These are phyloP conservation scores for Selenicereus undatus DNA, from an alignment of 148 eudicot species.

Conservation along the genomic window DNA sequence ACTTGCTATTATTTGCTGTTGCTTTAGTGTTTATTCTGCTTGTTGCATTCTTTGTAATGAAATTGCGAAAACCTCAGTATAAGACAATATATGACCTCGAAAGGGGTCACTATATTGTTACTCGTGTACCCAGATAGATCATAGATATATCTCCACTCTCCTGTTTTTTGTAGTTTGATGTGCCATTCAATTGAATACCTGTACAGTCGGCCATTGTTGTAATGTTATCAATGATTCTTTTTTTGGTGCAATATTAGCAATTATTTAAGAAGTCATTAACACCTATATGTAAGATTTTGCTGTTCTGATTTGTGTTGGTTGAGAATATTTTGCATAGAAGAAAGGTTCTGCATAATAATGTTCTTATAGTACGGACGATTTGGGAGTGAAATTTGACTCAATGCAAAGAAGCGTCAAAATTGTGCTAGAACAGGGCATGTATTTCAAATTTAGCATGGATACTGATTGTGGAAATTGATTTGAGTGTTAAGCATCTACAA, in stretches of 20 bases:
- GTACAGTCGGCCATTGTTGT: slow-evolving; percentile 17
- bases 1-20: too few relatives aligned
- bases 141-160: background rate
- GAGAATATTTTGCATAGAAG: background rate
- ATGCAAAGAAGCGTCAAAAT: background rate
- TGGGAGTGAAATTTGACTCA: background rate
- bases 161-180: slow-evolving; percentile 6
- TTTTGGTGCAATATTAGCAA: too few relatives aligned
- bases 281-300: too few relatives aligned
- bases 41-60: slow-evolving; percentile 36
- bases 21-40: too few relatives aligned
- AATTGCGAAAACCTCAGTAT: slow-evolving; percentile 26
- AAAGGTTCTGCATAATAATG: background rate
- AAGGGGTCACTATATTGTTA: slow-evolving; percentile 45
- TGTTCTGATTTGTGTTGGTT: background rate
- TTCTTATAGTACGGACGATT: background rate
- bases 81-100: slow-evolving; percentile 47
- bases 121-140: slow-evolving; percentile 34
- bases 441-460: background rate
- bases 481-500: slow-evolving; percentile 12
- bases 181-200: background rate
- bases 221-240: background rate
- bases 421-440: background rate
- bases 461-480: background rate
- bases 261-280: too few relatives aligned